phyloP scores from a whole-genome alignment of 345 rosid genomes.

The Trapa incisa region DNA sequence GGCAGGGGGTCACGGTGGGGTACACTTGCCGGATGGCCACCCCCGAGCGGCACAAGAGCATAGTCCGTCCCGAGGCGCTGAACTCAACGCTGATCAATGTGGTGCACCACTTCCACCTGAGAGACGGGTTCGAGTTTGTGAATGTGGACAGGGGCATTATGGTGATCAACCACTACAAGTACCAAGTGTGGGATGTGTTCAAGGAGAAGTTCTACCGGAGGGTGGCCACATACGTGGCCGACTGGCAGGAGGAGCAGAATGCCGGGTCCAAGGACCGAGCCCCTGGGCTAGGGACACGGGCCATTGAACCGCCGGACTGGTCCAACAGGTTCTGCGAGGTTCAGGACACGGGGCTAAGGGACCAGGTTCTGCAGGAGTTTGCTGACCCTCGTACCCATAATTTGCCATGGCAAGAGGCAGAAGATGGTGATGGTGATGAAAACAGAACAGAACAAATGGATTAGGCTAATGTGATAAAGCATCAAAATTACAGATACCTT shows the following conservation, averaged over 20 bases:
- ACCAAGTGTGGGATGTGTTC: constrained; percentile 87
- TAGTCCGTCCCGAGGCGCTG: constrained; percentile 61
- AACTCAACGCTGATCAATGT: constrained; percentile 59
- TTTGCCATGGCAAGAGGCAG: constrained; percentile 44
- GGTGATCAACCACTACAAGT: constrained; percentile 77
- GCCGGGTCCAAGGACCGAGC: constrained; percentile 76
- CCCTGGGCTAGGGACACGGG: constrained; percentile 71
- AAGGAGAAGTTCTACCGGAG: constrained; percentile 77
- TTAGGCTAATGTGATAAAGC: not conserved
- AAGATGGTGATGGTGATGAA: not conserved
- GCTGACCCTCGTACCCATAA: constrained; percentile 19
- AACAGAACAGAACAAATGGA: not conserved
- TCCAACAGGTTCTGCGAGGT: constrained; percentile 63
- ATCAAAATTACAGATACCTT: too few species aligned
- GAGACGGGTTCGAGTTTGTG: constrained; percentile 26
- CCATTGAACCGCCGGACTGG: constrained; percentile 78
- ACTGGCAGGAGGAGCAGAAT: constrained; percentile 67
- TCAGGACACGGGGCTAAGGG: constrained; percentile 51
- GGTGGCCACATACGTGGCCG: constrained; percentile 82
- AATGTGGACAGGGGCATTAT: constrained; percentile 34
- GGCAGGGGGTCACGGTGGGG: constrained; percentile 43
- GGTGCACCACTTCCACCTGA: constrained; percentile 75
- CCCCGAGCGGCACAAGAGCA: constrained; percentile 87
- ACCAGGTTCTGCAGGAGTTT: constrained; percentile 32
- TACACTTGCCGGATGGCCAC: constrained; percentile 50